A percentile compares a stretch with the other conserved stretches of the same genome.
phyloP scores from a whole-genome alignment of 208 protist species.

The Herpetomonas samuelpessoai region DNA sequence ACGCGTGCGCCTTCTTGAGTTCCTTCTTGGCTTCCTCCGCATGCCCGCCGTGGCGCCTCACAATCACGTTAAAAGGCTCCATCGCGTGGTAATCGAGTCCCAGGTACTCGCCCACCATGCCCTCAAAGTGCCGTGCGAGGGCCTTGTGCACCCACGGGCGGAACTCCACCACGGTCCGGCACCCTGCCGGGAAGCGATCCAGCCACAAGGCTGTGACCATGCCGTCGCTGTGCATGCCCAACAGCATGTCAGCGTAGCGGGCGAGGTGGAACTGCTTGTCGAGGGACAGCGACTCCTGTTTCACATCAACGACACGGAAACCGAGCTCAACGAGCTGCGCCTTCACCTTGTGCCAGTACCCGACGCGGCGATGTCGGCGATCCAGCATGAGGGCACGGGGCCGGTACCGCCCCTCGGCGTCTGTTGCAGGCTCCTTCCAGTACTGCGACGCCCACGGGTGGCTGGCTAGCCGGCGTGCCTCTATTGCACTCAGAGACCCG shows the following conservation, averaged over 20 bases:
- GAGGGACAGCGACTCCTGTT: slow-evolving; percentile 15
- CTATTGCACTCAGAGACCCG: not conserved
- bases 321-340: slow-evolving; percentile 7
- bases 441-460: slow-evolving; percentile 2
- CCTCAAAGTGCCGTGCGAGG: slow-evolving; percentile 14
- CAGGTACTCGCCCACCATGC: not conserved
- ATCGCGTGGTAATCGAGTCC: slow-evolving; percentile 10
- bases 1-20: not conserved
- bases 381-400: slow-evolving; percentile 7
- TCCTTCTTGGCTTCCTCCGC: not conserved
- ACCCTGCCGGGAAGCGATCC: slow-evolving; percentile 11
- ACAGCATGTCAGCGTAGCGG: slow-evolving; percentile 24
- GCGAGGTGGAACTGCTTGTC: slow-evolving; percentile 24
- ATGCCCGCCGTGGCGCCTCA: not conserved
- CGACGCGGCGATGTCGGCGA: slow-evolving; percentile 1
- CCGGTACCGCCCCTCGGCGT: not conserved
- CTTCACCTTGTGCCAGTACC: not conserved
- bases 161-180: slow-evolving; percentile 17
- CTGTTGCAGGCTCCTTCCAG: not conserved
- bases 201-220: slow-evolving; percentile 21
- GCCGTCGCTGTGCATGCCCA: slow-evolving; percentile 30
- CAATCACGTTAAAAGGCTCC: slow-evolving; percentile 16
- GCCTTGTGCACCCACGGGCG: slow-evolving; percentile 12
- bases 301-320: slow-evolving; percentile 24
- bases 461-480: slow-evolving; percentile 1